Evolutionary conservation across 2,329 filamentous ascomycete genomes (phyloP).

Genomic region (Spiromastix sp.): DNA sequence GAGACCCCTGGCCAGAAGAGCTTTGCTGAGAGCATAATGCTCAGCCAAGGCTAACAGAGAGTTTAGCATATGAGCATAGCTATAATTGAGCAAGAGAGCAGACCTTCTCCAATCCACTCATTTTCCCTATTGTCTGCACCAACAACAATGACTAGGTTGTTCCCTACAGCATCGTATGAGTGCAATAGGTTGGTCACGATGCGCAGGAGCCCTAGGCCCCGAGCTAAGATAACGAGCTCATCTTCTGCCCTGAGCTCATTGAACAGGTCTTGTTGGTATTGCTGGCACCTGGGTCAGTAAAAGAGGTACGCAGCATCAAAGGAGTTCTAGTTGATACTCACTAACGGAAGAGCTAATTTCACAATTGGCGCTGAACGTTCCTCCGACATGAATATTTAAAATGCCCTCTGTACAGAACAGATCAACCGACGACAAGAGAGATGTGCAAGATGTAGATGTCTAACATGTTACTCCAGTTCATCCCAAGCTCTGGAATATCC

Average conservation of each 20-base stretch:
- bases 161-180: constrained; percentile 90
- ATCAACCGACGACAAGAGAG: neutral
- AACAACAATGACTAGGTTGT: constrained; percentile 81
- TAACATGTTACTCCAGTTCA: no score
- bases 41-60: constrained; percentile 73
- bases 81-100: constrained; percentile 8
- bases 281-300: constrained; percentile 25
- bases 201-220: constrained; percentile 82
- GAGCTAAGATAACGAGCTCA: constrained; percentile 84
- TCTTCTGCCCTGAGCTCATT: constrained; percentile 81
- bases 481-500: no score
- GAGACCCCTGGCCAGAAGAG: constrained; percentile 71
- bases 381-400: constrained; percentile 8
- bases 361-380: constrained; percentile 24
- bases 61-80: constrained; percentile 7
- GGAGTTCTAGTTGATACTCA: constrained; percentile 19
- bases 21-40: constrained; percentile 81
- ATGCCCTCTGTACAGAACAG: neutral
- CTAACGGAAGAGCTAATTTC: constrained; percentile 53
- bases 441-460: no score
- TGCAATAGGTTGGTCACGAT: constrained; percentile 94
- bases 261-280: constrained; percentile 94
- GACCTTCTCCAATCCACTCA: constrained; percentile 82
- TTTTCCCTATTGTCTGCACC: constrained; percentile 90
- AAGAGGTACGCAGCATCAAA: neutral